These are phyloP conservation scores for Grosmannia huntii DNA, from an alignment of 2,329 filamentous ascomycete genomes.

Conservation along the genomic window DNA sequence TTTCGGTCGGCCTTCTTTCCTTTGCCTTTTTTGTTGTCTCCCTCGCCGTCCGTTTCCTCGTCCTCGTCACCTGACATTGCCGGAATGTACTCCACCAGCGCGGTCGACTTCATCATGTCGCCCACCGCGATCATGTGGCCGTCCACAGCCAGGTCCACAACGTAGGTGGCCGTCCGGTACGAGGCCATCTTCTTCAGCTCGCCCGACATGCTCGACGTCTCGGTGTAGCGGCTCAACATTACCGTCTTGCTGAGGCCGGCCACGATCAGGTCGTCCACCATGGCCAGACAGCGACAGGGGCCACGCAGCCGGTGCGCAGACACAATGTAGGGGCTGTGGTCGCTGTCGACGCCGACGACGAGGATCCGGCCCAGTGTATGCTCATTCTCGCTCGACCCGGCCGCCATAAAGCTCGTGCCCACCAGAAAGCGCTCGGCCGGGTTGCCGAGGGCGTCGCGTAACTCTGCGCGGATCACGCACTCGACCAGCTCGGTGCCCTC, in stretches of 20 bases:
- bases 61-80: conserved; percentile 17
- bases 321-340: conserved; percentile 61
- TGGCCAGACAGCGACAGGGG: conserved; percentile 65
- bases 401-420: conserved; percentile 61
- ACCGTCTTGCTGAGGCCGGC: conserved; percentile 85
- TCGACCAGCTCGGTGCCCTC: conserved; percentile 62
- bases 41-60: conserved; percentile 20
- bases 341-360: conserved; percentile 67
- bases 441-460: conserved; percentile 45
- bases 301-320: conserved; percentile 60
- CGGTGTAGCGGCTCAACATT: conserved; percentile 40
- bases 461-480: conserved; percentile 63
- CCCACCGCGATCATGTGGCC: conserved; percentile 69
- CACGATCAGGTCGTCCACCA: conserved; percentile 56
- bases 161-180: conserved; percentile 72
- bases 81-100: conserved; percentile 58
- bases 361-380: conserved; percentile 64
- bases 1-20: conserved; percentile 20
- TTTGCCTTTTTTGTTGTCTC: conserved; percentile 11
- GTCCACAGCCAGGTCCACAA: conserved; percentile 65
- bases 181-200: conserved; percentile 58
- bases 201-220: conserved; percentile 41
- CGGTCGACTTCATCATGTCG: conserved; percentile 88
- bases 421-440: conserved; percentile 73
- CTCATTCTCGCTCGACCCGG: conserved; percentile 17